Base-by-base conservation (phyloP, 257 asterid species). In the Linaria vulgaris region DNA sequence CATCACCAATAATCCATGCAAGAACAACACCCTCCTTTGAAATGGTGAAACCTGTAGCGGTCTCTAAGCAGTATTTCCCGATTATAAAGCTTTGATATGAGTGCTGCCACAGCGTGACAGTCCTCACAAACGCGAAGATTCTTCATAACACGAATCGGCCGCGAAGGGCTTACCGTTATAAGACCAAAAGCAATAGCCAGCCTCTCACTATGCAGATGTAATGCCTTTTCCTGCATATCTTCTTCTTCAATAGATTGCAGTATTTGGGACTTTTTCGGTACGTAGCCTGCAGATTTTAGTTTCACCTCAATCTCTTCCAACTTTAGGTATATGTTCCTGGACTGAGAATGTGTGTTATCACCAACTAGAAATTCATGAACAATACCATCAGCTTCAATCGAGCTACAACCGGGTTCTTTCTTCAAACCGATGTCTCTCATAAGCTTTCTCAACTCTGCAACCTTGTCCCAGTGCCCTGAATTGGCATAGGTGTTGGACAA, bases 341-440 rank as follows among this genome's bases (percentile, higher is more conserved):
- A 79, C 68, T 49, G 59, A 34, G 85, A 81, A 62, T 87, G 95
- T 9, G 82, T 56, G 25, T 27, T 74, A 54, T 90, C 91, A 23
- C 91, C 90, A 2, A 79, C 90, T 39, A 82, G 61, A 75, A 91
- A 85, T 70, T 86, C 85, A n/a, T 85, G 85, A 49, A 85, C 86
- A 16, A n/a, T 38, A 24, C 92, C 91, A 38, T 85, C 57, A 12
- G 77, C 80, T 77, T 91, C 95, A 53, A 91, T 78, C 20, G 72
- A 84, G 80, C 98, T 91, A 54, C 88, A 81, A 1, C 98, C 95
- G 27, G 94, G 96, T 67, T 91, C 91, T 69, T 91, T 91, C 82
- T 76, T 86, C 76, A 86, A 50, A 24, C 94, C 95, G 21, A 38
- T 74, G 16, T 84, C 87, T 71, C 78, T 78, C 95, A 85, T 87